Base-by-base conservation (phyloP, 768 basidiomycete species). In the Hirschioporus abietinus region DNA sequence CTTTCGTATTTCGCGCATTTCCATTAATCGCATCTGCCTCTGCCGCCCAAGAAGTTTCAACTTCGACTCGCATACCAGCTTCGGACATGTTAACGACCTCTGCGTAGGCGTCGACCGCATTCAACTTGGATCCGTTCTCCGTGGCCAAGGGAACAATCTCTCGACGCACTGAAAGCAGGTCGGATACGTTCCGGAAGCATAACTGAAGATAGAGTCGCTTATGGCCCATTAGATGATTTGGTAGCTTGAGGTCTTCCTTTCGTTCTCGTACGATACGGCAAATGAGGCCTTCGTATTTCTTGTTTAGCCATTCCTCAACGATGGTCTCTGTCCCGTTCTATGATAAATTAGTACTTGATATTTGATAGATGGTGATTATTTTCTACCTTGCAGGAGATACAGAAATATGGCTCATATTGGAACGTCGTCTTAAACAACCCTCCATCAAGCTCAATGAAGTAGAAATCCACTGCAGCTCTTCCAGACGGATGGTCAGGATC, bases 381-480 rank as follows among this genome's bases (percentile, higher is more conserved):
- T 76, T 84, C 65, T 63, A 95, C 96, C 82, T 96, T 92, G 86
- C 93, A 96, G 3, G 89, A 91, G 66, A 99, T 92, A 68, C 82
- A 84, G 74, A 99, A 97, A 76, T 99, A 99, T 0, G 97, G 96
- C 73, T 99, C 96, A 73, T 96, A 96, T 66, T 87, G 84, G 68
- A 91, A 82, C 6, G 96, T 99, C 70, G 87, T 89, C 77, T 99
- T 99, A 84, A 99, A 99, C 88, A 92, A 92, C 26, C 86, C 87
- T 6, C 97, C 97, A 67, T 99, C 95, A 72, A 98, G 96, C 79
- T 98, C 89, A 69, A 99, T 94, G 73, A 99, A 99, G 75, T 96
- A 99, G 71, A 88, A 96, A 71, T 99, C 95, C 15, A 99, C 96
- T 7, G 91, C 97, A 1, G 94, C 89, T 71, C 86, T 88, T 23